A percentile compares a stretch with the other conserved stretches of the same genome.
Evolutionary conservation across 2,329 filamentous ascomycete genomes (phyloP).

Genomic region (Emericellopsis cladophorae): DNA sequence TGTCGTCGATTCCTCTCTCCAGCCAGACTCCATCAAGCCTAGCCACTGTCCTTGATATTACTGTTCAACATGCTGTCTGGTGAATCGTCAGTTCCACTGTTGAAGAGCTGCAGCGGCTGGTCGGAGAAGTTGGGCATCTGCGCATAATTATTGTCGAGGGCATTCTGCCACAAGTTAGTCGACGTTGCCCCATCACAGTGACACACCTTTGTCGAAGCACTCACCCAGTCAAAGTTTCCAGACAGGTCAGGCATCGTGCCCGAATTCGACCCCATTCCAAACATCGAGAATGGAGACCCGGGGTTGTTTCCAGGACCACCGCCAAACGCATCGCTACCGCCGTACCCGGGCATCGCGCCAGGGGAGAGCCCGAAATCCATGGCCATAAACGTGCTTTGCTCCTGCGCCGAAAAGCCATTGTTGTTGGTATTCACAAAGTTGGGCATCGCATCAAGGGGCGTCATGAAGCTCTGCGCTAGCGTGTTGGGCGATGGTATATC

Average conservation of each 20-base stretch:
- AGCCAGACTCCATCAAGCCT: background rate
- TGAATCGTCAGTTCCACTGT: conserved; percentile 13
- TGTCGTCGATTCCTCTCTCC: too few relatives aligned
- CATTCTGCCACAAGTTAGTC: conserved; percentile 23
- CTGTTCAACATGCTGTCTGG: conserved; percentile 9
- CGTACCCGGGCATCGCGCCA: conserved; percentile 6
- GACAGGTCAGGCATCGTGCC: conserved; percentile 24
- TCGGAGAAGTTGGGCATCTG: conserved; percentile 41
- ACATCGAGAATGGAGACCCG: conserved; percentile 38
- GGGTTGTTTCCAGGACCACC: conserved; percentile 6
- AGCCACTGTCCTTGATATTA: background rate
- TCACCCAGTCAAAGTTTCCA: conserved; percentile 46
- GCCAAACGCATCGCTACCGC: conserved; percentile 13
- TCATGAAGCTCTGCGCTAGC: background rate
- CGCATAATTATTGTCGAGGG: conserved; percentile 40
- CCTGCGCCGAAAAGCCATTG: conserved; percentile 20
- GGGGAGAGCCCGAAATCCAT: conserved; percentile 28
- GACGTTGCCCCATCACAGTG: background rate
- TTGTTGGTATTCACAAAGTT: conserved; percentile 10
- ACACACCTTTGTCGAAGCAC: conserved; percentile 8
- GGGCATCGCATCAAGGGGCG: conserved; percentile 11
- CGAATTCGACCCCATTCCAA: conserved; percentile 15
- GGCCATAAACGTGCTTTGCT: conserved; percentile 24
- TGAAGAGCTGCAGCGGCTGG: conserved; percentile 39
- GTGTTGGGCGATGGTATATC: conserved; percentile 13